Evolutionary conservation across 805 yeast genomes (phyloP).

Genomic region (Wickerhamomyces sydowiorum): DNA sequence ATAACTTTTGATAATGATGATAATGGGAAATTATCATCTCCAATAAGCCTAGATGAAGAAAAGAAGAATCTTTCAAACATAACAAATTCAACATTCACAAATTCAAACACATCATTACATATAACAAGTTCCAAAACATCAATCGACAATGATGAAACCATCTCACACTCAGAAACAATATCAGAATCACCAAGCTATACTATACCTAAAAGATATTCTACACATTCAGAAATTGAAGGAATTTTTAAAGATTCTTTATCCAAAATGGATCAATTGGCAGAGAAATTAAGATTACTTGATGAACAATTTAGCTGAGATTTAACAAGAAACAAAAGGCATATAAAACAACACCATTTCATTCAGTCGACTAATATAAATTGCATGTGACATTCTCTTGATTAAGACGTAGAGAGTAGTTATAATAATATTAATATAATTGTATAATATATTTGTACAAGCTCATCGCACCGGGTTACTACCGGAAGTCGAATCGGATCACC

Average conservation of each 20-base stretch:
- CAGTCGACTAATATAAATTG: too few species aligned
- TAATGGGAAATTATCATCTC: conserved; percentile 14
- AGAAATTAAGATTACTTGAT: conserved; percentile 17
- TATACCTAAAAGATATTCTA: neutral
- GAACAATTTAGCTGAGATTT: conserved; percentile 4
- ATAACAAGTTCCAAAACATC: conserved; percentile 10
- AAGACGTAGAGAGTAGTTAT: too few species aligned
- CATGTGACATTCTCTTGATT: too few species aligned
- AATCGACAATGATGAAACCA: conserved; percentile 7
- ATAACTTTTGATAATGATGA: conserved; percentile 10
- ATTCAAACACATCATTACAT: conserved; percentile 19
- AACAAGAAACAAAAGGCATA: too few species aligned
- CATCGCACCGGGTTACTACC: neutral
- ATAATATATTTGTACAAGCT: neutral
- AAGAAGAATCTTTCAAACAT: conserved; percentile 14
- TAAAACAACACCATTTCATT: neutral
- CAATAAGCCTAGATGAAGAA: conserved; percentile 12
- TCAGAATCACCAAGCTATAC: too few species aligned
- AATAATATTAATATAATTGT: too few species aligned
- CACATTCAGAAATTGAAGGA: conserved; percentile 42
- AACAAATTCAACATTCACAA: conserved; percentile 19
- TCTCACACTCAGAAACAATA: conserved; percentile 11
- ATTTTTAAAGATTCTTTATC: conserved; percentile 55
- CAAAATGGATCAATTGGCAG: conserved; percentile 33
- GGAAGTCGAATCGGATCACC: too few species aligned